Evolutionary conservation across 2,329 filamentous ascomycete genomes (phyloP).

Genomic region (Dryadomyces quercivorus): DNA sequence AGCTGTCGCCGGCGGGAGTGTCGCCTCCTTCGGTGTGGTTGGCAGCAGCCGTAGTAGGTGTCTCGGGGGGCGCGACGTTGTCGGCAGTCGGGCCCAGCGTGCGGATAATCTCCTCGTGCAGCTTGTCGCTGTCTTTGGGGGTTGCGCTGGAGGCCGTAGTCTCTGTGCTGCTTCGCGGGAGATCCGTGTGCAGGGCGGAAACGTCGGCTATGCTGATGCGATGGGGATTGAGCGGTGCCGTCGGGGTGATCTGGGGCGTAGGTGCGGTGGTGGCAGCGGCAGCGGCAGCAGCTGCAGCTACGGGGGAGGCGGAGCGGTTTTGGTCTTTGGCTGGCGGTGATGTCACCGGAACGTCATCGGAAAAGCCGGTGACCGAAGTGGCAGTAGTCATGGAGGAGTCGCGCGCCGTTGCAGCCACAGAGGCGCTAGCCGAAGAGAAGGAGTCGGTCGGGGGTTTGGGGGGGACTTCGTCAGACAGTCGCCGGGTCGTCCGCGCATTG

Average conservation of each 20-base stretch:
- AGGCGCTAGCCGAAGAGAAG: neutral
- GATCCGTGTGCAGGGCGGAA: slow-evolving; percentile 15
- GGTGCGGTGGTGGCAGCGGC: slow-evolving; percentile 1
- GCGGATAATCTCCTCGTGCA: slow-evolving; percentile 64
- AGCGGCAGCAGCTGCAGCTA: too few species aligned
- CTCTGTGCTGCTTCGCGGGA: slow-evolving; percentile 30
- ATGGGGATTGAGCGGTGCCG: slow-evolving; percentile 32
- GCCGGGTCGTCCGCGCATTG: neutral
- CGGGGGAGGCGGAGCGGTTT: neutral
- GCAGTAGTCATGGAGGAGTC: slow-evolving; percentile 6
- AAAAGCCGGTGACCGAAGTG: slow-evolving; percentile 1
- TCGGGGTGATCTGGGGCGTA: slow-evolving; percentile 20
- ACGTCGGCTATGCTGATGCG: slow-evolving; percentile 22
- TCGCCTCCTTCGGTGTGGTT: neutral
- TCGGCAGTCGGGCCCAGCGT: slow-evolving; percentile 40
- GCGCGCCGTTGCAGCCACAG: neutral
- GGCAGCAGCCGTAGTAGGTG: neutral
- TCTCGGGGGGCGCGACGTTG: neutral
- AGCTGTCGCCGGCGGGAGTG: slow-evolving; percentile 37
- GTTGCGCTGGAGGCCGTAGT: slow-evolving; percentile 38
- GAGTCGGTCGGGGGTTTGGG: neutral
- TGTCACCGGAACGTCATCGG: slow-evolving; percentile 4
- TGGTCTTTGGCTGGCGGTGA: too few species aligned
- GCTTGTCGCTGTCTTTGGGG: slow-evolving; percentile 56
- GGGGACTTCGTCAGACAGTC: neutral